A percentile compares a stretch with the other conserved stretches of the same genome.
phyloP scores from a whole-genome alignment of 2,329 filamentous ascomycete genomes.

The Alternaria viburni region DNA sequence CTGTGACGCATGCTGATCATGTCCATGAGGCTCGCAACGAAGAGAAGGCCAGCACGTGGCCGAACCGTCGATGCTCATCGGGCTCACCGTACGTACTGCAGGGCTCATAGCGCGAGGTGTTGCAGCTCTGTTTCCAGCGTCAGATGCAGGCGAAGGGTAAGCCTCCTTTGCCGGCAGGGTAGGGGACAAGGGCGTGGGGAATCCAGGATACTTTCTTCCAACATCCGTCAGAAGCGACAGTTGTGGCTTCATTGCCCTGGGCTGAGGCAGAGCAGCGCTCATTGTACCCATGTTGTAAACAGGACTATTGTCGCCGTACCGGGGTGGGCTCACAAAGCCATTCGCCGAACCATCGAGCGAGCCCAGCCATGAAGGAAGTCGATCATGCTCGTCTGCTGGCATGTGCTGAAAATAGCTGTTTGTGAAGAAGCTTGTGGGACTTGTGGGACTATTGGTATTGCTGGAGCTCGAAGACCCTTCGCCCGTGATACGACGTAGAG shows the following conservation, averaged over 20 bases:
- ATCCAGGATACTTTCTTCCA: slow-evolving; percentile 40
- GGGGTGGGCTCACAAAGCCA: slow-evolving; percentile 1
- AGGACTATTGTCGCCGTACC: slow-evolving; percentile 6
- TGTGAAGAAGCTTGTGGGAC: slow-evolving; percentile 21
- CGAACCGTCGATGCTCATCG: slow-evolving; percentile 37
- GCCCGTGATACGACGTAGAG: slow-evolving; percentile 39
- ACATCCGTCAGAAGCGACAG: slow-evolving; percentile 38
- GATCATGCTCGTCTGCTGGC: neutral
- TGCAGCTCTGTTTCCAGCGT: slow-evolving; percentile 12
- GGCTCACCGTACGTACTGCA: slow-evolving; percentile 16
- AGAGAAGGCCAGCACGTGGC: slow-evolving; percentile 28
- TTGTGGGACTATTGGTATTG: slow-evolving; percentile 20
- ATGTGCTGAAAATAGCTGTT: slow-evolving; percentile 18
- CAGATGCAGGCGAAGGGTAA: slow-evolving; percentile 38
- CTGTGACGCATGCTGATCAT: slow-evolving; percentile 16
- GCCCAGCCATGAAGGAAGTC: slow-evolving; percentile 15
- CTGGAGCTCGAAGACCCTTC: slow-evolving; percentile 27
- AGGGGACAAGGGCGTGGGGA: slow-evolving; percentile 40
- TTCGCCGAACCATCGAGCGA: slow-evolving; percentile 20
- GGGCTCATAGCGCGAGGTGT: slow-evolving; percentile 21
- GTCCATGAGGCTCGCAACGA: slow-evolving; percentile 19
- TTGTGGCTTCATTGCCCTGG: slow-evolving; percentile 10
- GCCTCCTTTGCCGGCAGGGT: slow-evolving; percentile 32
- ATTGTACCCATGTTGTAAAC: slow-evolving; percentile 28
- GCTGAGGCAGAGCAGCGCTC: slow-evolving; percentile 5